Evolutionary conservation across 1,139 yeast genomes (phyloP).

Genomic region (Hansenula sp.): DNA sequence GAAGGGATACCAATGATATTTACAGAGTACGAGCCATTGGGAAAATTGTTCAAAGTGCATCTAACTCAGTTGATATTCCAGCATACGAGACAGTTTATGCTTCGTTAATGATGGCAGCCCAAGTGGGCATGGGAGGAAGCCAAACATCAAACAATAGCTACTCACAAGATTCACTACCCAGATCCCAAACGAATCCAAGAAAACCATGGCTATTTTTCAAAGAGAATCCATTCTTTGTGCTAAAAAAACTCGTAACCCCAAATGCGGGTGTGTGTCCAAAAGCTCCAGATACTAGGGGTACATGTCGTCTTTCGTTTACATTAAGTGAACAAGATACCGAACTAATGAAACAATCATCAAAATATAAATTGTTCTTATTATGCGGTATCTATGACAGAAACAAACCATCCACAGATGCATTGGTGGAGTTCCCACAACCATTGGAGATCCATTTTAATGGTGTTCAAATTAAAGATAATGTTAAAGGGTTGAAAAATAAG

Average conservation of each 20-base stretch:
- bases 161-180: slow-evolving; percentile 5
- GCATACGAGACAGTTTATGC: slow-evolving; percentile 12
- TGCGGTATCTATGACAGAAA: slow-evolving; percentile 39
- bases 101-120: slow-evolving; percentile 4
- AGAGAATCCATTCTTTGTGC: slow-evolving; percentile 48
- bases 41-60: slow-evolving; percentile 37
- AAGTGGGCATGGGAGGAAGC: not conserved
- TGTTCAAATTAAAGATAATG: slow-evolving; percentile 40
- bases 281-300: slow-evolving; percentile 39
- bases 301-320: slow-evolving; percentile 34
- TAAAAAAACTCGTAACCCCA: slow-evolving; percentile 41
- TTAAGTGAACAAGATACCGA: slow-evolving; percentile 37
- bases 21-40: slow-evolving; percentile 41
- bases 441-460: slow-evolving; percentile 53
- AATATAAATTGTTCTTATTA: slow-evolving; percentile 38
- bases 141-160: slow-evolving; percentile 8
- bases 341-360: slow-evolving; percentile 26
- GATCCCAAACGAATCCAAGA: slow-evolving; percentile 4
- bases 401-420: slow-evolving; percentile 32
- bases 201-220: slow-evolving; percentile 42
- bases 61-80: slow-evolving; percentile 23
- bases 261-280: slow-evolving; percentile 39
- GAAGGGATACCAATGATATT: slow-evolving; percentile 34
- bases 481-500: slow-evolving; percentile 57
- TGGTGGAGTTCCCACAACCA: slow-evolving; percentile 55